phyloP scores from a whole-genome alignment of 306 rosid genomes.

The Lathyrus tuberosus region DNA sequence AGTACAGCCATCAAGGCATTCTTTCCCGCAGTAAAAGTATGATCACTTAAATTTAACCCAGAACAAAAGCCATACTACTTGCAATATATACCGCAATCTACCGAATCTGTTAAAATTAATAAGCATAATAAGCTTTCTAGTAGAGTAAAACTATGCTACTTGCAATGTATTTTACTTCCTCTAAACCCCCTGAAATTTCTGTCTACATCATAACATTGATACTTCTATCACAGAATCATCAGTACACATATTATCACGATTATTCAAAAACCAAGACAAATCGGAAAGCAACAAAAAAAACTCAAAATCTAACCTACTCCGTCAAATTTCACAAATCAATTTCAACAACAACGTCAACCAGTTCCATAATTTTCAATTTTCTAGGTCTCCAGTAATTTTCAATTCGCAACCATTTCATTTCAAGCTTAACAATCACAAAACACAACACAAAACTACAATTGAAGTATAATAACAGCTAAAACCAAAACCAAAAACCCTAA shows the following conservation, averaged over 20 bases:
- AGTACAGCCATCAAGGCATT: slow-evolving; percentile 12
- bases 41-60: neutral
- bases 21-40: neutral
- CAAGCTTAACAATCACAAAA: slow-evolving; percentile 10
- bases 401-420: slow-evolving; percentile 19
- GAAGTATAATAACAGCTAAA: slow-evolving; percentile 11
- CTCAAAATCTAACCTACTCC: slow-evolving; percentile 16
- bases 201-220: neutral
- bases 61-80: slow-evolving; percentile 15
- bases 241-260: slow-evolving; percentile 2
- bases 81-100: slow-evolving; percentile 4
- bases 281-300: neutral
- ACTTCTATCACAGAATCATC: slow-evolving; percentile 5
- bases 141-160: neutral
- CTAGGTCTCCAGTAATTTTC: slow-evolving; percentile 12
- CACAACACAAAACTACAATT: neutral
- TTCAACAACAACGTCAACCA: neutral
- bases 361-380: slow-evolving; percentile 19
- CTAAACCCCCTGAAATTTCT: neutral
- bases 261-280: slow-evolving; percentile 1
- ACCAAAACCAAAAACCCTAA: slow-evolving; percentile 49
- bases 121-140: neutral
- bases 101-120: slow-evolving; percentile 2
- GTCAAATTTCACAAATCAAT: slow-evolving; percentile 13
- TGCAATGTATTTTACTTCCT: neutral